Conservation (phyloP, 2,329 filamentous ascomycete species). For the Nemania sp. region DNA sequence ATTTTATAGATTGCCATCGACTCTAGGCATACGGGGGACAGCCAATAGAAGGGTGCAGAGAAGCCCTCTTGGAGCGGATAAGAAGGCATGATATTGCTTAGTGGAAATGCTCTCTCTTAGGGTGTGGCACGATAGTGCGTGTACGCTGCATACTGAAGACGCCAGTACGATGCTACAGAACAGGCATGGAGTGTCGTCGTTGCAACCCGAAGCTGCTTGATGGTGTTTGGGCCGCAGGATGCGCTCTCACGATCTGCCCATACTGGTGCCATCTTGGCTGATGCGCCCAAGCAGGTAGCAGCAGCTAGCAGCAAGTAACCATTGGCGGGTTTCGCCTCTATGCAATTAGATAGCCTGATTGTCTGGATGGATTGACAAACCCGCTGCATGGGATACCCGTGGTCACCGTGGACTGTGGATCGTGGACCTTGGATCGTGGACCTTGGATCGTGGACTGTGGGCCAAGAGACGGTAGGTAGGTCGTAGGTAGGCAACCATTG, state of each 20-base stretch:
- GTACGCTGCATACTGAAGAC: constrained; percentile 35
- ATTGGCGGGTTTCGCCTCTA: constrained; percentile 36
- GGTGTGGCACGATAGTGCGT: constrained; percentile 38
- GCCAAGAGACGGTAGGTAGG: background rate
- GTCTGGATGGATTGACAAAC: constrained; percentile 30
- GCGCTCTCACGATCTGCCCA: constrained; percentile 39
- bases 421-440: constrained; percentile 3
- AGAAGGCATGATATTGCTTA: constrained; percentile 34
- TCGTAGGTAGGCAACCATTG: background rate
- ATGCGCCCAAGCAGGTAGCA: constrained; percentile 16
- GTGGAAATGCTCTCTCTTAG: constrained; percentile 25
- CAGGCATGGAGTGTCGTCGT: constrained; percentile 35
- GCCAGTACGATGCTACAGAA: constrained; percentile 36
- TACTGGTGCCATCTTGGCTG: constrained; percentile 38
- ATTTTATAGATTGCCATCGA: constrained; percentile 48
- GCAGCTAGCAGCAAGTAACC: constrained; percentile 14
- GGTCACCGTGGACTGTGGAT: constrained; percentile 18
- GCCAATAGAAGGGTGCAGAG: constrained; percentile 42
- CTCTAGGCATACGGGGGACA: constrained; percentile 39
- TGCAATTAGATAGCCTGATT: constrained; percentile 40
- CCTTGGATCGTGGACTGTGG: constrained; percentile 10
- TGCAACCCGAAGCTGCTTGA: constrained; percentile 38
- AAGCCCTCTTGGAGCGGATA: constrained; percentile 33
- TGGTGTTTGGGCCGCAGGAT: constrained; percentile 37
- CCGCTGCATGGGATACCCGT: constrained; percentile 19